A percentile compares a stretch with the other conserved stretches of the same genome.
These are phyloP conservation scores for Remersonia thermophila DNA, from an alignment of 2,329 filamentous ascomycete genomes.

Conservation along the genomic window DNA sequence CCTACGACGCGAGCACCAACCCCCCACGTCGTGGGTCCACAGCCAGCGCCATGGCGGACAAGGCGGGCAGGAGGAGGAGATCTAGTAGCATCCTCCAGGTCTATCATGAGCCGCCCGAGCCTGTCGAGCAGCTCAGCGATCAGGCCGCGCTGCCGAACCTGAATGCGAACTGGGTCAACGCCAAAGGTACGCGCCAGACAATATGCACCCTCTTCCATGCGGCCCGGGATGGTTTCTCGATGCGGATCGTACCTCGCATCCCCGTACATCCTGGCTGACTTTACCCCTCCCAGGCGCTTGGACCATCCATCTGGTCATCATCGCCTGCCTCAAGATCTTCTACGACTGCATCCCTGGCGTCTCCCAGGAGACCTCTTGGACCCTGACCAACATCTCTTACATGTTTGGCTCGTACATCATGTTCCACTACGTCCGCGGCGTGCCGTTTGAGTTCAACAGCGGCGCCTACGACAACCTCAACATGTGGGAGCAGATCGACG, in stretches of 20 bases:
- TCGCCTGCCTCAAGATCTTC: conserved; percentile 82
- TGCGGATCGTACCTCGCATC: too few species aligned
- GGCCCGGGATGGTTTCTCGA: not conserved
- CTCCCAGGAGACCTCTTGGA: conserved; percentile 97
- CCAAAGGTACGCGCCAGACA: conserved; percentile 58
- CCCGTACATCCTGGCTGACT: too few species aligned
- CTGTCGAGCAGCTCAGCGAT: conserved; percentile 93
- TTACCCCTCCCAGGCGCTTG: conserved; percentile 59
- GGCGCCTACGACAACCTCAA: conserved; percentile 98
- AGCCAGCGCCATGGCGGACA: conserved; percentile 47
- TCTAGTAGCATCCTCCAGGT: conserved; percentile 88
- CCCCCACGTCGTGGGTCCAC: conserved; percentile 49
- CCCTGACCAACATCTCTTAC: conserved; percentile 95
- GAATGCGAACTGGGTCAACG: conserved; percentile 98
- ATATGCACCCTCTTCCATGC: not conserved
- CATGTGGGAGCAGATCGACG: conserved; percentile 99
- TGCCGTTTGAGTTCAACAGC: conserved; percentile 97
- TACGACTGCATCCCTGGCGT: conserved; percentile 95
- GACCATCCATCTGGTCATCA: conserved; percentile 93
- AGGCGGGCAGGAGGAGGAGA: conserved; percentile 69
- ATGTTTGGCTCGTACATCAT: conserved; percentile 98
- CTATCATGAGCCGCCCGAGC: conserved; percentile 94
- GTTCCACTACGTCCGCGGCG: conserved; percentile 97
- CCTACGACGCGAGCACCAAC: conserved; percentile 74
- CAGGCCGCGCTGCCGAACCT: conserved; percentile 89